phyloP scores from a whole-genome alignment of 768 basidiomycete species.

The Kondoa subrosea region DNA sequence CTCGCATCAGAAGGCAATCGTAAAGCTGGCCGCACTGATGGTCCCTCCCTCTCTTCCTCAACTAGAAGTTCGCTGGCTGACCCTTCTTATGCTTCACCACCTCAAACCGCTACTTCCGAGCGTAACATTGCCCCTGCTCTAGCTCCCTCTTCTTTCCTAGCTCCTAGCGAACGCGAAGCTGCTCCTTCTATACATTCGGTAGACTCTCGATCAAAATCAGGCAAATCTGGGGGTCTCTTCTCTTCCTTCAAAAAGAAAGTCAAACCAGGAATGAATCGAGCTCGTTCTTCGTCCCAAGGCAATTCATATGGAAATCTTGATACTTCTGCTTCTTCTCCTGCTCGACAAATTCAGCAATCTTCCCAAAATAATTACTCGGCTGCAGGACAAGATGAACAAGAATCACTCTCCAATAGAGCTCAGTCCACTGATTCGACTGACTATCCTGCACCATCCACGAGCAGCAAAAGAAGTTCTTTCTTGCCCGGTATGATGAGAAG shows the following conservation, averaged over 20 bases:
- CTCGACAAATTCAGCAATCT: background rate
- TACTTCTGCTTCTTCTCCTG: background rate
- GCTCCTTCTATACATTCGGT: constrained; percentile 11
- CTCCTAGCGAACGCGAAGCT: background rate
- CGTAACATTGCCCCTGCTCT: background rate
- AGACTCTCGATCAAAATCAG: constrained; percentile 4
- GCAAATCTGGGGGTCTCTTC: constrained; percentile 14
- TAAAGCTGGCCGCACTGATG: background rate
- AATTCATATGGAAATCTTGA: constrained; percentile 18
- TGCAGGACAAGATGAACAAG: background rate
- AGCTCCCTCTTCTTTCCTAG: constrained; percentile 11
- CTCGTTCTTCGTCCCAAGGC: constrained; percentile 19
- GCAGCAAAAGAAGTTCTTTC: background rate
- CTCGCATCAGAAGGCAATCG: constrained; percentile 12
- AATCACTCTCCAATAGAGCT: background rate
- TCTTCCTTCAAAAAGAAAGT: constrained; percentile 18
- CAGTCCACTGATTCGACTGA: background rate
- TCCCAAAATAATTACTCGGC: background rate
- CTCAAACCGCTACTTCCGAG: background rate
- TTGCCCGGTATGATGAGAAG: background rate
- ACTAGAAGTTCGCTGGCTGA: background rate
- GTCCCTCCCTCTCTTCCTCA: constrained; percentile 6
- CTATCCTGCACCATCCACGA: background rate
- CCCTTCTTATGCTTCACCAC: background rate
- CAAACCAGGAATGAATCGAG: constrained; percentile 12